A percentile compares a stretch with the other conserved stretches of the same genome.
phyloP scores from a whole-genome alignment of 768 basidiomycete species.

The Artomyces pyxidatus region DNA sequence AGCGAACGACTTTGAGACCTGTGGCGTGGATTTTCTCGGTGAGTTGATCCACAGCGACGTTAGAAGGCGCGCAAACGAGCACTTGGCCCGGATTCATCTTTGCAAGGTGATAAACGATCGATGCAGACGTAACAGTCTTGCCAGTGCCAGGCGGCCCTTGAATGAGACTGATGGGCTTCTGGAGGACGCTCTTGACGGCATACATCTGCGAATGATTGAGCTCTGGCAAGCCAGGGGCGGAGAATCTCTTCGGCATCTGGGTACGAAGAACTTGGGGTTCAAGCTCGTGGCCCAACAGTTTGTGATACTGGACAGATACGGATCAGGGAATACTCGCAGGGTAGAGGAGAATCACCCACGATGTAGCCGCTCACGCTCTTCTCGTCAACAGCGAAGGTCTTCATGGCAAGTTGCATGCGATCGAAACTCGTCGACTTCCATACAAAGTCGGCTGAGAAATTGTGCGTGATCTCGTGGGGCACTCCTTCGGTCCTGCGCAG shows the following conservation, averaged over 20 bases:
- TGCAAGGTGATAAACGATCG: constrained; percentile 95
- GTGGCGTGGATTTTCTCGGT: constrained; percentile 99
- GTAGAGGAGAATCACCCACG: constrained; percentile 57
- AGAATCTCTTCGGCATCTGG: constrained; percentile 96
- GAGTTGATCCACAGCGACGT: constrained; percentile 98
- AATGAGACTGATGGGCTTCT: constrained; percentile 95
- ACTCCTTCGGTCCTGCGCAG: constrained; percentile 86
- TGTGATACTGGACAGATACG: constrained; percentile 72
- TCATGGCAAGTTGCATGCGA: constrained; percentile 99
- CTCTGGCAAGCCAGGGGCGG: constrained; percentile 94
- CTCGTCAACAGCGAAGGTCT: constrained; percentile 98
- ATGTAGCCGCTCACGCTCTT: constrained; percentile 99
- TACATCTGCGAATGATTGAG: constrained; percentile 99
- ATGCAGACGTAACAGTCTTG: constrained; percentile 98
- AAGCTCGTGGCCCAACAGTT: constrained; percentile 94
- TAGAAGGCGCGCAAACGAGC: constrained; percentile 96
- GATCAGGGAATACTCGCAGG: constrained; percentile 5
- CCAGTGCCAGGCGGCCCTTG: constrained; percentile 99
- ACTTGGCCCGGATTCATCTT: constrained; percentile 99
- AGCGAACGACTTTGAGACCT: constrained; percentile 95
- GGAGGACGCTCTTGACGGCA: constrained; percentile 96
- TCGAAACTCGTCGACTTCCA: constrained; percentile 99
- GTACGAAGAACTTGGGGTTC: constrained; percentile 88
- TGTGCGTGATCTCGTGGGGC: constrained; percentile 88
- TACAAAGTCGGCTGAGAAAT: constrained; percentile 97